Evolutionary conservation across 805 yeast genomes (phyloP).

Genomic region (Pichia thaimueangensis): DNA sequence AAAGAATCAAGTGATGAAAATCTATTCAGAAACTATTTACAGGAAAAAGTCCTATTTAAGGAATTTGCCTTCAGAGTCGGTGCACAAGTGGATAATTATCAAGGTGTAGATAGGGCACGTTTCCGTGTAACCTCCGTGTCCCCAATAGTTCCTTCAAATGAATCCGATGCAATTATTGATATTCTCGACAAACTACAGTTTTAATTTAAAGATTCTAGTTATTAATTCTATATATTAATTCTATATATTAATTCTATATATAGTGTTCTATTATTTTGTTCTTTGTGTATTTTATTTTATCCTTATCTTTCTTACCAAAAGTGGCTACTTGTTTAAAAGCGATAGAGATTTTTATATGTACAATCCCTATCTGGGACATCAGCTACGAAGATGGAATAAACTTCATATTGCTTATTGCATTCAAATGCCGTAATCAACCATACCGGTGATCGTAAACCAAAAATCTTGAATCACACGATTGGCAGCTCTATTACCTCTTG

Average conservation of each 20-base stretch:
- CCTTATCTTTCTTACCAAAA: no score
- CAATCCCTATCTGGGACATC: no score
- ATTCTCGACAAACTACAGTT: constrained; percentile 33
- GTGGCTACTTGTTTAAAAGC: no score
- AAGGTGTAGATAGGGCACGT: constrained; percentile 70
- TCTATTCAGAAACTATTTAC: constrained; percentile 22
- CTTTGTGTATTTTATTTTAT: no score
- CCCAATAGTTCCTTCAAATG: constrained; percentile 50
- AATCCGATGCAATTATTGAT: constrained; percentile 51
- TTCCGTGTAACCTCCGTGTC: constrained; percentile 56
- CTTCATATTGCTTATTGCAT: not conserved
- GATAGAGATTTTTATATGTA: no score
- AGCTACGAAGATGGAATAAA: no score
- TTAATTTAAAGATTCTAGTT: no score
- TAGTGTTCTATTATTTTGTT: not conserved
- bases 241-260: no score
- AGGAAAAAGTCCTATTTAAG: constrained; percentile 43
- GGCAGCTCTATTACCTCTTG: constrained; percentile 61
- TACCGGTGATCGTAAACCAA: constrained; percentile 59
- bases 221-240: no score
- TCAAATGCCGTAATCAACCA: constrained; percentile 34
- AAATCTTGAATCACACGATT: constrained; percentile 50
- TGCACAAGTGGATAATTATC: constrained; percentile 79
- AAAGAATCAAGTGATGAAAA: constrained; percentile 44
- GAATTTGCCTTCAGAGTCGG: constrained; percentile 71